These are phyloP conservation scores for Dendrobium huoshanense DNA, from an alignment of 106 monocot genomes.

Conservation along the genomic window DNA sequence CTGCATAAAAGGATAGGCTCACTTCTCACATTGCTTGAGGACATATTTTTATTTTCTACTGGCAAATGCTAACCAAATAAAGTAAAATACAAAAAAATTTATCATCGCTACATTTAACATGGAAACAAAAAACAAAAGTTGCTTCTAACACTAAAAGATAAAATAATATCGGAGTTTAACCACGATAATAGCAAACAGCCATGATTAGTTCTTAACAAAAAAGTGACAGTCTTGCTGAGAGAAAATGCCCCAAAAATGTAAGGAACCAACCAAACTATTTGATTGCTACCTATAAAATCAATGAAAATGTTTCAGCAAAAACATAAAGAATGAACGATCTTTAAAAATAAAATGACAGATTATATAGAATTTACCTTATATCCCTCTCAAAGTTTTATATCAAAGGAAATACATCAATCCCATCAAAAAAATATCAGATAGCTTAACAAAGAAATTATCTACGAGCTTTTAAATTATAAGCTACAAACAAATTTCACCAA, in stretches of 20 bases:
- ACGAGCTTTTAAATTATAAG: constrained; percentile 1
- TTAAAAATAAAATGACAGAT: constrained; percentile 5
- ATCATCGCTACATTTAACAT: not conserved
- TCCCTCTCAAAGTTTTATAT: not conserved
- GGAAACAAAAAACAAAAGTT: not conserved
- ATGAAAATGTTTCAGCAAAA: not conserved
- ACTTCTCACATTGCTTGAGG: not conserved
- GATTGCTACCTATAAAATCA: not conserved
- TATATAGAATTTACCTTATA: not conserved
- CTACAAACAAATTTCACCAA: not conserved
- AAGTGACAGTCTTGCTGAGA: not conserved
- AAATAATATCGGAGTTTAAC: not conserved
- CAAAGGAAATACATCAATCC: not conserved
- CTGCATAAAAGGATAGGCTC: constrained; percentile 31
- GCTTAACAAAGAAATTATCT: not conserved
- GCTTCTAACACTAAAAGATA: not conserved
- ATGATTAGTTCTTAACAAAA: not conserved
- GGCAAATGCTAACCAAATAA: not conserved
- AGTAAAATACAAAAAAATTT: not conserved
- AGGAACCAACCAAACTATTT: not conserved
- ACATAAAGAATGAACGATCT: not conserved
- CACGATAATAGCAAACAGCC: not conserved
- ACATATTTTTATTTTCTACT: not conserved
- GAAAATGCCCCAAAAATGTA: not conserved
- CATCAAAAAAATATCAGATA: not conserved